Conservation (phyloP, 768 basidiomycete genomes). For the Rhodotorula graminis region DNA sequence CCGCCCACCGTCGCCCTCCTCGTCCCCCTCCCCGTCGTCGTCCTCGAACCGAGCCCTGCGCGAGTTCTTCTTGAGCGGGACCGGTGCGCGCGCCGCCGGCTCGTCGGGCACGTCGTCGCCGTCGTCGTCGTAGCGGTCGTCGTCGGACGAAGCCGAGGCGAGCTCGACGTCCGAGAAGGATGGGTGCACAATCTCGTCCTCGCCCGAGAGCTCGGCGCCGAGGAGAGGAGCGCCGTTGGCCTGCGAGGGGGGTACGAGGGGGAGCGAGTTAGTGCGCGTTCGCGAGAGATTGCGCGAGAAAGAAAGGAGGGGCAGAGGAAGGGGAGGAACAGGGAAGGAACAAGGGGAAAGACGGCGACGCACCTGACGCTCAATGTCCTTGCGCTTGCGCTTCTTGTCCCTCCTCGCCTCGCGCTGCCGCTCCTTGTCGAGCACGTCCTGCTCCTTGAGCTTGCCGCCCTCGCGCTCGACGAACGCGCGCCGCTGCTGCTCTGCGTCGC, state of each 20-base stretch:
- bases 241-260: too few species aligned
- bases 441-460: constrained; percentile 63
- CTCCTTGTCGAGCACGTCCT: constrained; percentile 70
- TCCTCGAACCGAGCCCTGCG: constrained; percentile 1
- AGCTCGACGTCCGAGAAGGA: constrained; percentile 41
- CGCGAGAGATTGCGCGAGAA: background rate
- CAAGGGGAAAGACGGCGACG: constrained; percentile 43
- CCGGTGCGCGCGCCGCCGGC: background rate
- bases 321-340: background rate
- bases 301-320: background rate
- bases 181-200: constrained; percentile 40
- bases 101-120: constrained; percentile 48
- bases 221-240: constrained; percentile 39
- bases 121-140: constrained; percentile 53
- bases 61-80: background rate
- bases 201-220: constrained; percentile 44
- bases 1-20: background rate
- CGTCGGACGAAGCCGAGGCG: constrained; percentile 56
- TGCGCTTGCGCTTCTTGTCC: constrained; percentile 88
- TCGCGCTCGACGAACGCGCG: constrained; percentile 68
- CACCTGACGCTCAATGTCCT: constrained; percentile 60
- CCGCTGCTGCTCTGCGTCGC: constrained; percentile 64
- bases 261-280: too few species aligned
- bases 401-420: constrained; percentile 79
- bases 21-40: background rate